phyloP scores from a whole-genome alignment of 805 yeast genomes.

The Sugiyamaella qingdaonensis region DNA sequence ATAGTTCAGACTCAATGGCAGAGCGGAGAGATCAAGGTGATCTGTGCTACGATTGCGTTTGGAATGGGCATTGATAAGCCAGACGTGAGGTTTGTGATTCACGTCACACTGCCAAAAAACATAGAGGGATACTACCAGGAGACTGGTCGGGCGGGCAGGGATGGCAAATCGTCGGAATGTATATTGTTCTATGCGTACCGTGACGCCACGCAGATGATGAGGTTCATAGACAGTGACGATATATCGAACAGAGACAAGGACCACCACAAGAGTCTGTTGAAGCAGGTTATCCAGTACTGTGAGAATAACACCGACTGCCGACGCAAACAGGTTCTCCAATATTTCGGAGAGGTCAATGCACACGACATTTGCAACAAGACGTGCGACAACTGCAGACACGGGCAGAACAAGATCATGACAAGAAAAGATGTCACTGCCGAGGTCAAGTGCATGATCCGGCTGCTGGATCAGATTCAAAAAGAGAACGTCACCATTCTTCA shows the following conservation, averaged over 20 bases:
- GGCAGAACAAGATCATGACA: conserved; percentile 19
- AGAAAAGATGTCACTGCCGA: conserved; percentile 59
- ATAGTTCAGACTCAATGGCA: conserved; percentile 84
- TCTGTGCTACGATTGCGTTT: conserved; percentile 96
- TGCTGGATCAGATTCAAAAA: conserved; percentile 53
- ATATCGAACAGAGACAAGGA: conserved; percentile 61
- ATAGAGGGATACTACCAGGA: conserved; percentile 95
- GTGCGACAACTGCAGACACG: conserved; percentile 79
- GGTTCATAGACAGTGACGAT: conserved; percentile 76
- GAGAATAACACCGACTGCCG: conserved; percentile 90
- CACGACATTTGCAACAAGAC: conserved; percentile 53
- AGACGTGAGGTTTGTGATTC: conserved; percentile 87
- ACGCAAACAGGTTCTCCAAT: conserved; percentile 80
- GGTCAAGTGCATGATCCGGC: conserved; percentile 53
- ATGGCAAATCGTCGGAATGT: conserved; percentile 77
- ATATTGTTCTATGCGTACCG: conserved; percentile 72
- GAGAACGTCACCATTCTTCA: conserved; percentile 66
- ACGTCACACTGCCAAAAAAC: conserved; percentile 79
- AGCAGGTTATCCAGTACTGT: conserved; percentile 86
- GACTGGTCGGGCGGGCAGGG: conserved; percentile 98
- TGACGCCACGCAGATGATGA: conserved; percentile 73
- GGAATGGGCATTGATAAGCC: conserved; percentile 99
- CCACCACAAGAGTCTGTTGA: conserved; percentile 68
- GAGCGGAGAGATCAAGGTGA: conserved; percentile 59
- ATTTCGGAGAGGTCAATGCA: conserved; percentile 81